These are phyloP conservation scores for Tuber microsphaerosporum DNA, from an alignment of 495 filamentous ascomycete genomes.

Conservation along the genomic window DNA sequence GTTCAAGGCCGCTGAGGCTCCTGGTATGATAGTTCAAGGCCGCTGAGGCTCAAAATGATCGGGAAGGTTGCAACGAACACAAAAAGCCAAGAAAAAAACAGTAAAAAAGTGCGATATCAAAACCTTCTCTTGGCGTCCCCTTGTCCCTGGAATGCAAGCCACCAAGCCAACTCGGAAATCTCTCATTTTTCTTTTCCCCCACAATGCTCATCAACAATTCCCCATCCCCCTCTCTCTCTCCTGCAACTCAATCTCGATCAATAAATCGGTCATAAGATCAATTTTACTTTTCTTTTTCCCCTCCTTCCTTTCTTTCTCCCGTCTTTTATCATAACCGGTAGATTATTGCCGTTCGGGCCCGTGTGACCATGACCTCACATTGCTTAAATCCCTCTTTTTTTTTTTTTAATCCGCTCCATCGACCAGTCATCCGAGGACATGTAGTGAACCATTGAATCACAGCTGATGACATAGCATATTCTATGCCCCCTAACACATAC, in stretches of 20 bases:
- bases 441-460: slow-evolving; percentile 2
- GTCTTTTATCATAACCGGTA: neutral
- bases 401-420: neutral
- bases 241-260: neutral
- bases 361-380: neutral
- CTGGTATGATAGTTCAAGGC: too few relatives aligned
- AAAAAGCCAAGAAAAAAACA: too few relatives aligned
- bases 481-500: neutral
- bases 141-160: neutral
- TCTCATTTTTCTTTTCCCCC: neutral
- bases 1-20: too few relatives aligned
- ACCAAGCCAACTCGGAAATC: neutral
- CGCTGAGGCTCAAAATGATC: neutral
- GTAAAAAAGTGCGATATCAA: neutral
- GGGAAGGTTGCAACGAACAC: neutral
- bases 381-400: neutral
- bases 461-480: neutral
- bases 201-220: neutral
- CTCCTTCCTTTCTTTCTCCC: neutral
- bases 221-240: neutral
- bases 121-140: neutral
- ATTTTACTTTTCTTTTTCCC: neutral
- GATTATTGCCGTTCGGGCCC: neutral
- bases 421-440: neutral
- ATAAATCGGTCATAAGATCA: neutral